phyloP scores from a whole-genome alignment of 805 yeast species.

The Naumovozyma baii region DNA sequence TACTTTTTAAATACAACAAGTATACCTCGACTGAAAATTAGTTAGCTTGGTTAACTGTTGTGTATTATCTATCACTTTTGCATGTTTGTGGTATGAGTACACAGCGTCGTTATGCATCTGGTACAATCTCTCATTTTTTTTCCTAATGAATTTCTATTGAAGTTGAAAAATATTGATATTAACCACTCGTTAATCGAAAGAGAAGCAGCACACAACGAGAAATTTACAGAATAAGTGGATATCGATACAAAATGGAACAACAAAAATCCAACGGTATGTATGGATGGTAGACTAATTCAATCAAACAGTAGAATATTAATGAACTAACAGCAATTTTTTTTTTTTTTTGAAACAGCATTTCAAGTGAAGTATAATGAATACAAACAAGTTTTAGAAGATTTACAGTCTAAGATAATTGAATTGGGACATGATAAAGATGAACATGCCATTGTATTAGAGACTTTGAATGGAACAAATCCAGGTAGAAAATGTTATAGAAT shows the following conservation, averaged over 20 bases:
- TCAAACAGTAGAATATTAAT: background rate
- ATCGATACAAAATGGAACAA: slow-evolving; percentile 6
- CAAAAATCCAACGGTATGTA: slow-evolving; percentile 14
- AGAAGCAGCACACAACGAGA: too few relatives aligned
- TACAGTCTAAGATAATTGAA: slow-evolving; percentile 39
- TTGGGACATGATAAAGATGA: slow-evolving; percentile 41
- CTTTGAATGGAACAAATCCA: slow-evolving; percentile 42
- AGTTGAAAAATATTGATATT: too few relatives aligned
- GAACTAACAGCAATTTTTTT: background rate
- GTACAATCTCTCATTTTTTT: too few relatives aligned
- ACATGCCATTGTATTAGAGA: slow-evolving; percentile 46
- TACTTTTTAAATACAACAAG: too few relatives aligned
- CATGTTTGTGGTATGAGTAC: too few relatives aligned
- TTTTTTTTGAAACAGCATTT: slow-evolving; percentile 22
- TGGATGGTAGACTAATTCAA: background rate
- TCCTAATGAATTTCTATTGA: too few relatives aligned
- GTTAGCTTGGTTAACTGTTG: too few relatives aligned
- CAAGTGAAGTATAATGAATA: slow-evolving; percentile 44
- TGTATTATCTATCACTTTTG: too few relatives aligned
- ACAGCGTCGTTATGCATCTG: too few relatives aligned
- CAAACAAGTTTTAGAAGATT: slow-evolving; percentile 39
- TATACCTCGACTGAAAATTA: too few relatives aligned
- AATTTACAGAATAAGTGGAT: too few relatives aligned
- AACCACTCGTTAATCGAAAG: too few relatives aligned
- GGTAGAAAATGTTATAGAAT: slow-evolving; percentile 80